These are phyloP conservation scores for Xylaria nigripes DNA, from an alignment of 495 filamentous ascomycete genomes.

Conservation along the genomic window DNA sequence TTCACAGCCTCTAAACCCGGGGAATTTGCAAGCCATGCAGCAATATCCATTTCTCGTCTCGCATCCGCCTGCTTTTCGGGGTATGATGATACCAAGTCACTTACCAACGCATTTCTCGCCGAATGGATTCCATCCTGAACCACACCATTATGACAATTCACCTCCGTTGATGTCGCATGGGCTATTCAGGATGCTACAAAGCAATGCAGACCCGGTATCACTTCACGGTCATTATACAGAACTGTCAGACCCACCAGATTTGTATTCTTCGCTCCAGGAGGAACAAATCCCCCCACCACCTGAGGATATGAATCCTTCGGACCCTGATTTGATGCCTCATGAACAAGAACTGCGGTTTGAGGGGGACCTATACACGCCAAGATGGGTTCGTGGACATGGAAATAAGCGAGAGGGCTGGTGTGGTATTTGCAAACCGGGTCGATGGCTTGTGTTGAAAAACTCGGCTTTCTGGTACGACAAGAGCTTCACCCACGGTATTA, in stretches of 20 bases:
- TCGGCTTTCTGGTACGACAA: slow-evolving; percentile 85
- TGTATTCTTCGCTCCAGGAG: slow-evolving; percentile 61
- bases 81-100: slow-evolving; percentile 38
- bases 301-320: slow-evolving; percentile 66
- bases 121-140: slow-evolving; percentile 38
- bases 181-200: slow-evolving; percentile 58
- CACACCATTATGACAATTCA: slow-evolving; percentile 43
- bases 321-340: slow-evolving; percentile 60
- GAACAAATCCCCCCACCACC: slow-evolving; percentile 59
- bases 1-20: slow-evolving; percentile 44
- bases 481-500: slow-evolving; percentile 72
- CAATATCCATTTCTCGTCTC: slow-evolving; percentile 45
- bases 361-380: slow-evolving; percentile 69
- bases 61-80: slow-evolving; percentile 37
- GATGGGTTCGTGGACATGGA: slow-evolving; percentile 69
- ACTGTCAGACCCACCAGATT: slow-evolving; percentile 59
- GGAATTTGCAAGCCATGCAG: slow-evolving; percentile 46
- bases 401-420: slow-evolving; percentile 83
- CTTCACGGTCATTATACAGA: slow-evolving; percentile 56
- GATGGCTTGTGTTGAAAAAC: slow-evolving; percentile 77
- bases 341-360: slow-evolving; percentile 72
- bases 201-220: slow-evolving; percentile 56
- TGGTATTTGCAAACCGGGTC: slow-evolving; percentile 71
- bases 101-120: slow-evolving; percentile 37
- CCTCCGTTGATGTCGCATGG: slow-evolving; percentile 55